Percentiles rank a stretch among this genome's conserved stretches.
Conservation (phyloP, 805 yeast genomes). For the Pichia membranifaciens region DNA sequence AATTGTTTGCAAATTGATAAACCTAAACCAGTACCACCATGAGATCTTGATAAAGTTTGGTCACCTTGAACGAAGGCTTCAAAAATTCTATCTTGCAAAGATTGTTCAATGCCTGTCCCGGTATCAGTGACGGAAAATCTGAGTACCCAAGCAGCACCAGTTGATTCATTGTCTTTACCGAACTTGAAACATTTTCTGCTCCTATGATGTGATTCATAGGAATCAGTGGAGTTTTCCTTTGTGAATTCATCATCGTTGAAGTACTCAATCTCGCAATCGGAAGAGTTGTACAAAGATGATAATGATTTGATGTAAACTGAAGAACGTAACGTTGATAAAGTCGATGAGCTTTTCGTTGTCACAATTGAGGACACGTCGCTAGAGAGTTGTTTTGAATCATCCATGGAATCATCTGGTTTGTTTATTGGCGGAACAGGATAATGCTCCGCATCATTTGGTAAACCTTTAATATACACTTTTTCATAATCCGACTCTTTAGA, state of each 20-base stretch:
- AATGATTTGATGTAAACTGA: slow-evolving; percentile 36
- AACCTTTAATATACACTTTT: slow-evolving; percentile 40
- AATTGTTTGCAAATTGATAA: slow-evolving; percentile 83
- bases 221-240: slow-evolving; percentile 20
- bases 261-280: slow-evolving; percentile 15
- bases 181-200: slow-evolving; percentile 17
- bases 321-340: slow-evolving; percentile 27
- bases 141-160: slow-evolving; percentile 44
- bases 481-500: slow-evolving; percentile 38
- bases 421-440: slow-evolving; percentile 9
- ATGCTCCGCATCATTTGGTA: slow-evolving; percentile 11
- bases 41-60: slow-evolving; percentile 81
- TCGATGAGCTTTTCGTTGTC: slow-evolving; percentile 9
- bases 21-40: slow-evolving; percentile 96
- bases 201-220: slow-evolving; percentile 14
- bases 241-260: slow-evolving; percentile 17
- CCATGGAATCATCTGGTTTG: background rate
- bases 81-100: slow-evolving; percentile 76
- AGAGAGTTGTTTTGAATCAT: background rate
- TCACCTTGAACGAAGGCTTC: slow-evolving; percentile 98
- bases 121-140: slow-evolving; percentile 79
- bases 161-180: slow-evolving; percentile 25
- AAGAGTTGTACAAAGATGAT: slow-evolving; percentile 34
- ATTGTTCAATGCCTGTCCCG: slow-evolving; percentile 89
- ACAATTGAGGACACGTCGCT: slow-evolving; percentile 7